Evolutionary conservation across 2,329 filamentous ascomycete genomes (phyloP), one percentile per base, ranked within the genome.

Genomic region (Bimuria novae-zelandiae): DNA sequence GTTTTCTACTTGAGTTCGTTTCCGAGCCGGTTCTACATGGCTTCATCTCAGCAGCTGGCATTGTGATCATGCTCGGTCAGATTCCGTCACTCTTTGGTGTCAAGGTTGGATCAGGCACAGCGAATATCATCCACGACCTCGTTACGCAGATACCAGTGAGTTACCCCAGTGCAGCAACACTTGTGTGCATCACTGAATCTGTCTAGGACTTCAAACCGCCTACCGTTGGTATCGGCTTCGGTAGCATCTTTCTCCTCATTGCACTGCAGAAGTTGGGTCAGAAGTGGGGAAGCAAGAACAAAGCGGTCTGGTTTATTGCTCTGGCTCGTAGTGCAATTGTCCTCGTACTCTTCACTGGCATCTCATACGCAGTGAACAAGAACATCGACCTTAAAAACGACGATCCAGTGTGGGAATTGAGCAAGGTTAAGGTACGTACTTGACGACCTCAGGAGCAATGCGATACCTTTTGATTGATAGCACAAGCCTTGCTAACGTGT

Each of bases 11-110:
- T 17, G 84, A 88, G 54, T 88, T 86, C 60, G 83, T 88, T 59
- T 87, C 85, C 0, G 78, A 85, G 1, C 85, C 85, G 0, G 83
- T 88, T 1, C 77, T 88, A 0, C 84, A 78, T 6, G 85, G 85
- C 4, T 88, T 87, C 72, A 86, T 88, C 60, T 85, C 84, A 0
- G 84, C 85, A 1, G 84, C 85, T 1, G 85, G 84, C 21, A 81
- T 88, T 42, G 85, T 84, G 25, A 88, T 88, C 63, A 81, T 83
- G 19, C 80, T 87, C 44, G 84, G 83, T n/a, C 85, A 88, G 65
- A 79, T 88, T 51, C 82, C 79, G 3, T 82, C 82, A 1, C 78
- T 88, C 0, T 79, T 88, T 1, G 85, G 85, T 8, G 77, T 74
- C 8, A 74, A 77, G 22, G 77, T 83, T 1, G 77, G 80, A 2